Percentiles rank a stretch among this genome's conserved stretches.
These are phyloP conservation scores for Prunus mume DNA, from an alignment of 306 rosid species.

Conservation along the genomic window DNA sequence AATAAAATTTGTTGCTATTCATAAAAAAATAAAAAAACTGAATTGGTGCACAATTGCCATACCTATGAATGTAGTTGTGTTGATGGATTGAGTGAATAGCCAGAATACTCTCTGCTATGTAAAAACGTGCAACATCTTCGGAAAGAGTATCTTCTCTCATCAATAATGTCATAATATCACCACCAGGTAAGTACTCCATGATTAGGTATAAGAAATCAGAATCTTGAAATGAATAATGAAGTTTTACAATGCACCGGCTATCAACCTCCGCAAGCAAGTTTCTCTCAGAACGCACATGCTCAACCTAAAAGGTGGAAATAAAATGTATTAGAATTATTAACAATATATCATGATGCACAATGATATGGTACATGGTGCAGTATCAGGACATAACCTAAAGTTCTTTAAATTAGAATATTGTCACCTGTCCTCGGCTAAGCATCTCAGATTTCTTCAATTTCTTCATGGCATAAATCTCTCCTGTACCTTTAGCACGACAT, in stretches of 20 bases:
- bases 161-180: conserved; percentile 95
- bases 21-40: neutral
- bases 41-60: conserved; percentile 10
- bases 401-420: neutral
- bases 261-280: conserved; percentile 99
- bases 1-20: neutral
- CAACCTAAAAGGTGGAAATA: conserved; percentile 54
- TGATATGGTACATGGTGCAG: neutral
- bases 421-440: conserved; percentile 99
- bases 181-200: conserved; percentile 99
- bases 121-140: conserved; percentile 90
- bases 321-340: conserved; percentile 14
- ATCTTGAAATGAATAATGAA: conserved; percentile 95
- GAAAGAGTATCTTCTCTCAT: conserved; percentile 98
- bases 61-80: conserved; percentile 96
- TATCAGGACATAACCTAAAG: neutral
- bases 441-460: conserved; percentile 95
- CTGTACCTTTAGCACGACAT: conserved; percentile 77
- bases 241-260: conserved; percentile 97
- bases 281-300: conserved; percentile 99
- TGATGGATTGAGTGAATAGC: conserved; percentile 97
- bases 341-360: neutral
- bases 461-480: conserved; percentile 95
- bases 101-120: conserved; percentile 94
- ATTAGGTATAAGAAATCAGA: conserved; percentile 92